Evolutionary conservation across 805 yeast species (phyloP), one percentile per base, ranked within the genome.

Genomic region (Candida rishiriensis): DNA sequence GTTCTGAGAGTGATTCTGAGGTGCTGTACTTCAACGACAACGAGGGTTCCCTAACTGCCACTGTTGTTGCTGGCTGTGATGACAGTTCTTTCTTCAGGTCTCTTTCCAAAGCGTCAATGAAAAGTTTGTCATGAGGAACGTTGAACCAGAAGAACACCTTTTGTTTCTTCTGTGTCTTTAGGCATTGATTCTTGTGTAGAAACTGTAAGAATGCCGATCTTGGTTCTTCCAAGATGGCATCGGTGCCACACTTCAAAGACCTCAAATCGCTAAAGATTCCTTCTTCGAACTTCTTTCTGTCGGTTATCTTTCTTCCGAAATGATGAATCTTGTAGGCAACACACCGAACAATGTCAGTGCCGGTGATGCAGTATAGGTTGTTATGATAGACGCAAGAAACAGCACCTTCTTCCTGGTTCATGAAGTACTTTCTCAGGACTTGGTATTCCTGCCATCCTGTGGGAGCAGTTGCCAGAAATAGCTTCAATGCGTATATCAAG

Each of bases 121-220:
- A 90, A 36, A 91, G 70, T 59, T 85, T 81, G 59, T 90, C 96
- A 64, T 91, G 98, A 18, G 93, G 93, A 10, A 93, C 97, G 59
- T 90, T 85, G 63, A 86, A 89, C 98, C 98, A 93, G 64, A 85
- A 88, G 61, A 91, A 91, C 36, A 91, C 97, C 60, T 93, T 91
- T 62, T 91, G 99, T 59, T 93, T 91, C 74, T 91, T 91, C 57
- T 91, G 97, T 0, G 99, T 91, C 55, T 96, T 75, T 21, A 91
- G 71, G 60, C 98, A 91, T 51, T 83, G 81, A 61, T 91, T 87
- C 58, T 83, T 85, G 66, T 85, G 88, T 26, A 91, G 69, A 56
- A 91, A 89, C 50, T 84, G 85, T 47, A 91, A 71, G 60, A 91
- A 89, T 31, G 81, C 82, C 0, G 96, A 87, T 59, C 86, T 81